Evolutionary conservation across 2,329 filamentous ascomycete genomes (phyloP), one percentile per base, ranked within the genome.

Genomic region (Colletotrichum aenigma): DNA sequence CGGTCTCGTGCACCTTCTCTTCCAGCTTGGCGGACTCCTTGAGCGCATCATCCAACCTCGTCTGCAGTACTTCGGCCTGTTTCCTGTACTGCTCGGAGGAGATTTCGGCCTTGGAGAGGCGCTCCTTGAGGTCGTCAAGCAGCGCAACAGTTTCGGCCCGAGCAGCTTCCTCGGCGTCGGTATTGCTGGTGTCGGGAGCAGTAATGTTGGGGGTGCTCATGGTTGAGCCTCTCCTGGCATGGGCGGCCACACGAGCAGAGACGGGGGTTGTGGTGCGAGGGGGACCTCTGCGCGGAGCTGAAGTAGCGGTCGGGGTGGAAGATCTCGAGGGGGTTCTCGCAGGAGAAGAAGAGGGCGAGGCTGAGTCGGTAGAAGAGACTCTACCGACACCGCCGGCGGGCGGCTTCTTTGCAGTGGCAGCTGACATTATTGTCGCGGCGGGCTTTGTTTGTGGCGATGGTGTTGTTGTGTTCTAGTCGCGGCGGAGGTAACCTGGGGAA

Each of bases 21-120:
- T 99, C 97, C 43, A 98, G 87, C 85, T 94, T 95, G 69, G 91
- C 91, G 81, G 98, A 96, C 83, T 98, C 96, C 79, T 92, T 91
- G 74, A 94, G 86, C 61, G 95, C 92, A 79, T 98, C 96, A 82
- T 98, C 96, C 9, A 98, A 90, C 80, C 95, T 93, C 78, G 94
- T 91, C 85, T 98, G 95, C 78, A 98, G 87, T 61, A 98, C 93
- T 75, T 97, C 94, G 70, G 93, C 88, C 86, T 98, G 95, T 84
- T 96, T 96, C 86, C 94, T 93, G 83, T 93, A 94, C 81, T 96
- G 93, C 79, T 97, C 95, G 1, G 94, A 94, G 52, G 91, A 88
- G 66, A 88, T 90, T 85, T 98, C 96, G 26, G 96, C 94, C 84
- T 94, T 95, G 80, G 94, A 91, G 66, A 98, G 88, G 73, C 95